Evolutionary conservation across 2,329 filamentous ascomycete species (phyloP), one percentile per base, ranked within the genome.

Genomic region (Aspergillus quadricinctus): DNA sequence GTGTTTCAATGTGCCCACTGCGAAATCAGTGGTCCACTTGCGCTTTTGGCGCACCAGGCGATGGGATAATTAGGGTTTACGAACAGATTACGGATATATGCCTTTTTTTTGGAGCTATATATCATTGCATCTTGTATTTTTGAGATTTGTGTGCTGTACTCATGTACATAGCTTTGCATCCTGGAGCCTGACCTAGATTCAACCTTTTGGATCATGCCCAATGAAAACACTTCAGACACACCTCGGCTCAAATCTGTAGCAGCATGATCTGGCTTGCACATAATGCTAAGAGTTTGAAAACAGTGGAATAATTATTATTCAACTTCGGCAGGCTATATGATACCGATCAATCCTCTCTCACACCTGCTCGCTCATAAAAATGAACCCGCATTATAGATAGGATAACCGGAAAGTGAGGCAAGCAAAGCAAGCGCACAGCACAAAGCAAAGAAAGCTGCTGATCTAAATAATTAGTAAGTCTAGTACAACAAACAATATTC

Each of bases 61-160:
- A 56, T 60, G 50, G 53, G 50, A 51, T 48, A 52, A 52, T 50
- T 50, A 52, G 58, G 55, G 29, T 57, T 61, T 43, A 64, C 54
- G 58, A 46, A 64, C 63, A 57, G 50, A 52, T 54, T 41, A 62
- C 56, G 58, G 57, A 61, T 56, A 59, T 59, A 61, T 59, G 49
- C 48, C 45, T 43, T 55, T 52, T 54, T 27, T 27, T 46, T 45
- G 51, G 31, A 52, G 37, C 52, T 53, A 49, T 50, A 45, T 50
- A 48, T 55, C 41, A 25, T 52, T 49, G 35, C 27, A 53, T 56
- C 37, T 50, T 52, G 25, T 49, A 46, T 49, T 45, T 43, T 25
- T 51, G 17, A 48, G 54, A 56, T 52, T 19, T 46, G 54, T 53
- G 45, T 53, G 49, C 51, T 62, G 50, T 55, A 57, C 57, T 56